Percentiles rank a stretch among this genome's conserved stretches.
These are phyloP conservation scores for Fusarium beomiforme DNA, from an alignment of 2,329 filamentous ascomycete genomes.

Conservation along the genomic window DNA sequence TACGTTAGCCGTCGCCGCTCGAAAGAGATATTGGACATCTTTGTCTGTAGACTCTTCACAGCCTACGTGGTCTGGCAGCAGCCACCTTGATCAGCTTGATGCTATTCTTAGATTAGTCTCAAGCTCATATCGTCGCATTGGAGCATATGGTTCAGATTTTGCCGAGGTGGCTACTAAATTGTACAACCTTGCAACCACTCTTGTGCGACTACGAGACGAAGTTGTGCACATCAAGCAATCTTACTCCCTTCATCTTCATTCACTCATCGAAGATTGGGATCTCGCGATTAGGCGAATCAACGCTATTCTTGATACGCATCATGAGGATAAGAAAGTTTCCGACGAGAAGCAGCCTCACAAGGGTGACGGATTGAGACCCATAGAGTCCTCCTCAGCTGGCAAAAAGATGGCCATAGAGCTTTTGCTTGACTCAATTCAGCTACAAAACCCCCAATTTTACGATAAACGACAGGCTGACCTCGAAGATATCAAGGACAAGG, in stretches of 20 bases:
- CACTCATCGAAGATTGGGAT: neutral
- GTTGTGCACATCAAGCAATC: neutral
- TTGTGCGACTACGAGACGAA: neutral
- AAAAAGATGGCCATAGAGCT: neutral
- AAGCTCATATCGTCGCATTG: neutral
- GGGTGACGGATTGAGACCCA: neutral
- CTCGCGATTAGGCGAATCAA: neutral
- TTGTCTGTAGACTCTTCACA: neutral
- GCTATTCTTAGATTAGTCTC: neutral
- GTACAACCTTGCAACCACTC: neutral
- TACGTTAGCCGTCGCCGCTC: slow-evolving; percentile 57
- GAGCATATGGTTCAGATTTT: neutral
- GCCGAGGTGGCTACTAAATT: neutral
- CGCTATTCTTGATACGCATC: neutral
- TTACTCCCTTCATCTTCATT: neutral
- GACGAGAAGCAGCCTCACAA: rapidly evolving
- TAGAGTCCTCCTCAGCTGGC: neutral
- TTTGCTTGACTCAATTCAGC: rapidly evolving
- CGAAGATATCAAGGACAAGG: neutral
- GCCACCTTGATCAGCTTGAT: neutral
- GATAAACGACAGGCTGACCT: neutral
- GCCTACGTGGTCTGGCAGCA: neutral
- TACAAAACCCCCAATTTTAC: neutral
- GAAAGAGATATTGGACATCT: slow-evolving; percentile 62
- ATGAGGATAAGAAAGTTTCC: neutral